Base-by-base conservation (phyloP, 163 green algal genomes). In the Trebouxiophyceae sp. region DNA sequence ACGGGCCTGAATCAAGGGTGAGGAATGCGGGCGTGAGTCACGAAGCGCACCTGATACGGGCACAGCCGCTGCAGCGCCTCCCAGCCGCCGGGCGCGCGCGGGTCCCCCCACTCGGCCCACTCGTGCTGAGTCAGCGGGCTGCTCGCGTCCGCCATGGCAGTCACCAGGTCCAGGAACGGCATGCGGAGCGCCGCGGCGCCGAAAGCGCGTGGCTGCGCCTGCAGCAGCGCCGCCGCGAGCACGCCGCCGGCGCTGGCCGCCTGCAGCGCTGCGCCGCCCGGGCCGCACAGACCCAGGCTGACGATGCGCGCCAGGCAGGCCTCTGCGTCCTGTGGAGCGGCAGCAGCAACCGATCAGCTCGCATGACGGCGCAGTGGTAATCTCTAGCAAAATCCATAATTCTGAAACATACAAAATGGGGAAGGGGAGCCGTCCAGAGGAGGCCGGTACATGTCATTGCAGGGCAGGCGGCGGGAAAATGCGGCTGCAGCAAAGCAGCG, bases 21-120 rank as follows among this genome's bases (percentile, higher is more conserved):
- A n/a, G n/a, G n/a, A n/a, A n/a, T n/a, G n/a, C n/a, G n/a, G n/a
- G n/a, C n/a, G n/a, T n/a, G n/a, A n/a, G n/a, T n/a, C n/a, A n/a
- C n/a, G n/a, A n/a, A n/a, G n/a, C n/a, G n/a, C n/a, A n/a, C n/a
- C n/a, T n/a, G n/a, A n/a, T n/a, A n/a, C n/a, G n/a, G n/a, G n/a
- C n/a, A n/a, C n/a, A n/a, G n/a, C n/a, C n/a, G n/a, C n/a, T n/a
- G n/a, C 39, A 50, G 39, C 39, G 19, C 12, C 56, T 45, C 6
- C 7, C 70, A n/a, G 0, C 16, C 32, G 16, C 62, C 28, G 4
- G 65, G 23, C 23, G 65, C 23, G 3, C 12, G 6, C 5, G 84
- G 78, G 54, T 93, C 50, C 0, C 87, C 87, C 79, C 81, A 95
- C 69, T 95, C 85, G 29, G 85, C 82, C 33, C 73, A 74, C 69